Base-by-base conservation (phyloP, 2,329 filamentous ascomycete genomes). In the Chaetomium strumarium region DNA sequence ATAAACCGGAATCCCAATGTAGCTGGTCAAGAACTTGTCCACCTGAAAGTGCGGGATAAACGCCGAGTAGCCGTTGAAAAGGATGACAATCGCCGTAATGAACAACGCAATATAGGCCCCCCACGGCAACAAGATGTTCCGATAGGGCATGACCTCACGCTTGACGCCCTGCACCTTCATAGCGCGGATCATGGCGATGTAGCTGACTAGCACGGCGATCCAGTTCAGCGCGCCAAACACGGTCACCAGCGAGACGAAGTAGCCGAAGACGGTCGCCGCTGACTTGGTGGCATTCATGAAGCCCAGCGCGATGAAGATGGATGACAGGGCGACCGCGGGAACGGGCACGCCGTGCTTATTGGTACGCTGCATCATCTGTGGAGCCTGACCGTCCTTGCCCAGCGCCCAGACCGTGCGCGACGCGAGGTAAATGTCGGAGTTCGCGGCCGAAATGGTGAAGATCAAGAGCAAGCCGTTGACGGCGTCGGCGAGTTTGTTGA, bases 41-140 rank as follows among this genome's bases (percentile, higher is more conserved):
- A 83, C 66, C 58, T 80, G 75, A 79, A 84, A 87, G 1, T 74
- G 72, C 2, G 80, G 78, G 20, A 86, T 68, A 60, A 86, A 86
- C 2, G 84, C 80, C 0, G 76, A 73, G 53, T 83, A 85, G 75
- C 81, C 78, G 2, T 83, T 80, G 58, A 86, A 80, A 0, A 81
- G 70, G 73, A 85, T 84, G 52, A 84, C 65, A 17, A 71, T 39
- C 2, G 60, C 33, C 0, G 65, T 66, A 2, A 70, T 54, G 19
- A 53, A 55, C 1, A 72, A 51, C 1, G 66, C 66, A 34, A 68
- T 60, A 42, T 70, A 75, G 0, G 69, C 66, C 3, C 67, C 65
- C 40, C 66, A 75, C 0, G 72, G 72, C 47, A 73, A 67, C 9
- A 74, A 55, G 1, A 61, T 56, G 19, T 68, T 70, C 6, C 63